Conservation (phyloP, 441 rosid genomes). For the Brassica balearica region DNA sequence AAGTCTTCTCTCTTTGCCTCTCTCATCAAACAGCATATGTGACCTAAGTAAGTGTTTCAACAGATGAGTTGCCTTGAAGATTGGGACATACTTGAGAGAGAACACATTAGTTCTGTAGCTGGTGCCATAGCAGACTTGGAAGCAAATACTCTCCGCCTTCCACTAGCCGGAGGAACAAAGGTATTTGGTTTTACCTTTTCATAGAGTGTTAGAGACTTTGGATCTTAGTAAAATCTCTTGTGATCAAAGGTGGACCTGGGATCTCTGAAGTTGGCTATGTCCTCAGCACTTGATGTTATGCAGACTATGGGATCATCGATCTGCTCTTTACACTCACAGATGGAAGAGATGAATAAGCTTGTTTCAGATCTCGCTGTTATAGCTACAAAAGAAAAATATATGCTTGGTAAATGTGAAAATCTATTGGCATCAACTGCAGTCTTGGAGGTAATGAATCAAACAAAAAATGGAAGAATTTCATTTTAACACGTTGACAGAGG, state of each 20-base stretch:
- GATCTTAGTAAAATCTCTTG: slow-evolving; percentile 14
- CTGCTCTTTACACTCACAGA: slow-evolving; percentile 64
- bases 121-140: slow-evolving; percentile 82
- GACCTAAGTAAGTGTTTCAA: slow-evolving; percentile 42
- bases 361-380: slow-evolving; percentile 69
- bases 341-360: slow-evolving; percentile 60
- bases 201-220: background rate
- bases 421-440: slow-evolving; percentile 65
- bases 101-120: slow-evolving; percentile 71
- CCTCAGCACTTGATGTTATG: slow-evolving; percentile 89
- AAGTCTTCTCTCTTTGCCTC: slow-evolving; percentile 37
- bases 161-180: slow-evolving; percentile 84
- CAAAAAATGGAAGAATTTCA: slow-evolving; percentile 10
- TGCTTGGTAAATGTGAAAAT: slow-evolving; percentile 70
- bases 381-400: slow-evolving; percentile 55
- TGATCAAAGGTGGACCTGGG: slow-evolving; percentile 68
- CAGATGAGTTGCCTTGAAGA: slow-evolving; percentile 80
- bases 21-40: background rate
- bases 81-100: slow-evolving; percentile 83
- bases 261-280: slow-evolving; percentile 74
- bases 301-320: slow-evolving; percentile 79
- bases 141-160: slow-evolving; percentile 90
- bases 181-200: slow-evolving; percentile 44
- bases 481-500: background rate
- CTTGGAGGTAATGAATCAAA: slow-evolving; percentile 60